phyloP scores from a whole-genome alignment of 2,329 filamentous ascomycete genomes.

The Xylaria sp. region DNA sequence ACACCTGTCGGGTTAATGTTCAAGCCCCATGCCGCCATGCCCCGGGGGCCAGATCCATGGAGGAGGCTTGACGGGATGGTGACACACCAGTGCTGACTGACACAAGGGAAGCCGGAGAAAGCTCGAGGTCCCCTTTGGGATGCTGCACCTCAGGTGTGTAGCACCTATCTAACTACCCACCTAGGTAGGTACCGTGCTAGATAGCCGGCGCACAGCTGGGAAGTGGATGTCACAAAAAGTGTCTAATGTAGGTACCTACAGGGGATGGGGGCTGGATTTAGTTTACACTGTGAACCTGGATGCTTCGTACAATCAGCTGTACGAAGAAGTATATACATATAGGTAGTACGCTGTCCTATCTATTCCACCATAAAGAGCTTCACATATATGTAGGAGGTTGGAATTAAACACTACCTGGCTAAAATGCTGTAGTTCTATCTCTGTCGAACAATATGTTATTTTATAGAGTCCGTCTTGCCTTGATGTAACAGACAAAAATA shows the following conservation, averaged over 20 bases:
- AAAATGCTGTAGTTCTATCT: too few species aligned
- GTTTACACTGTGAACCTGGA: neutral
- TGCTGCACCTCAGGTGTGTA: neutral
- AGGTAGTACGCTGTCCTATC: too few species aligned
- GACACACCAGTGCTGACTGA: conserved; percentile 17
- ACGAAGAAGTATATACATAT: neutral
- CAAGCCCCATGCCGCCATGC: conserved; percentile 17
- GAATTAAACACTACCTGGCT: too few species aligned
- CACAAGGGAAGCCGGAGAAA: conserved; percentile 1
- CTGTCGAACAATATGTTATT: too few species aligned
- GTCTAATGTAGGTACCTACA: conserved; percentile 4
- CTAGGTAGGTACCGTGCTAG: neutral
- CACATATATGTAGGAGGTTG: too few species aligned
- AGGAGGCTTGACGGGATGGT: conserved; percentile 32
- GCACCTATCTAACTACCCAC: neutral
- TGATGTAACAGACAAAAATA: too few species aligned
- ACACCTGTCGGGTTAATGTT: conserved; percentile 33
- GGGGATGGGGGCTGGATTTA: neutral
- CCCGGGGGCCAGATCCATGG: conserved; percentile 26
- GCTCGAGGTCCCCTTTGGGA: conserved; percentile 10
- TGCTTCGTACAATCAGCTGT: neutral
- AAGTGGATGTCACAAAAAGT: neutral
- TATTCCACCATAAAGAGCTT: too few species aligned
- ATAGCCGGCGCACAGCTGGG: neutral
- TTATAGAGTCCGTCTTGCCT: too few species aligned